phyloP scores from a whole-genome alignment of 805 yeast genomes.

The Candida germanica region DNA sequence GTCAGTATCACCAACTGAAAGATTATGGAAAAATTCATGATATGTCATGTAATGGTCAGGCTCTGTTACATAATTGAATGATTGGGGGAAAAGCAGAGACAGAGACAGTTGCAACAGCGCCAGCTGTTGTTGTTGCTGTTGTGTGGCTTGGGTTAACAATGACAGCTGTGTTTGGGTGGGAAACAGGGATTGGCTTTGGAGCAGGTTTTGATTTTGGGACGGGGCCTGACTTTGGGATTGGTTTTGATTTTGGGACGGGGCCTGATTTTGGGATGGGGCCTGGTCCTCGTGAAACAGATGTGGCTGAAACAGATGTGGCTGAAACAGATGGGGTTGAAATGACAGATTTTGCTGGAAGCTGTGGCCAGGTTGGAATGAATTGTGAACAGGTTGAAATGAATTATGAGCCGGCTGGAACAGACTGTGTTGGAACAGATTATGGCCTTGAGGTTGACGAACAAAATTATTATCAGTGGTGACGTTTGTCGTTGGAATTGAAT shows the following conservation, averaged over 20 bases:
- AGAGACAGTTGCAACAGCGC: no score
- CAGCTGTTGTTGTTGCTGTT: conserved; percentile 4
- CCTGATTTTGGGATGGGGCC: conserved; percentile 3
- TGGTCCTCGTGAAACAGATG: conserved; percentile 10
- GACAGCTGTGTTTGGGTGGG: no score
- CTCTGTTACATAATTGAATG: conserved; percentile 14
- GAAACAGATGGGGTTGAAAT: conserved; percentile 6
- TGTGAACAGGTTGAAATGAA: neutral
- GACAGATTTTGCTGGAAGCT: conserved; percentile 5
- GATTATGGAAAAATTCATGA: conserved; percentile 34
- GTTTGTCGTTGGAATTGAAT: conserved; percentile 53
- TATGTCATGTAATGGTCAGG: conserved; percentile 46
- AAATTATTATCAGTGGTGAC: conserved; percentile 42
- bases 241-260: conserved; percentile 6
- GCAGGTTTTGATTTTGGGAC: conserved; percentile 8
- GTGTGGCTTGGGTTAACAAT: conserved; percentile 1
- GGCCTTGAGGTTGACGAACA: conserved; percentile 9
- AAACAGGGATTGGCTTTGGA: conserved; percentile 4
- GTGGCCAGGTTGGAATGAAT: neutral
- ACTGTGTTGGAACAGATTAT: neutral
- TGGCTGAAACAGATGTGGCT: conserved; percentile 5
- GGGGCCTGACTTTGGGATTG: no score
- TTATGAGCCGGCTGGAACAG: neutral
- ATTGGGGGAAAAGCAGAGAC: conserved; percentile 4
- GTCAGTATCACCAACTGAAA: conserved; percentile 17